phyloP scores from a whole-genome alignment of 208 protist genomes.

The Jaenimonas drosophilae region DNA sequence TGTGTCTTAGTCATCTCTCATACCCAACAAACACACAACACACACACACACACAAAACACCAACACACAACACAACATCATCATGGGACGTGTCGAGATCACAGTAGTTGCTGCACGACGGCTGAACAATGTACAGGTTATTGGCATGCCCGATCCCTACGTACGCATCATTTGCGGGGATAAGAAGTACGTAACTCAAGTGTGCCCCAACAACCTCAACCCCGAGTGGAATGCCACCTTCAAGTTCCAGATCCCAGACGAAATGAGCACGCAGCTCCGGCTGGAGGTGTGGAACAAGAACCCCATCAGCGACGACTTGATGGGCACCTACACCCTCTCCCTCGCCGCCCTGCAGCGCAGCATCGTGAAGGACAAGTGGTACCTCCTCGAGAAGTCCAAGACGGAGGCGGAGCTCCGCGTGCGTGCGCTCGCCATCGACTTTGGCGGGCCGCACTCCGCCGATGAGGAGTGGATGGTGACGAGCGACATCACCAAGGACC shows the following conservation, averaged over 20 bases:
- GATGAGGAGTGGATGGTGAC: constrained; percentile 9
- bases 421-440: constrained; percentile 43
- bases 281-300: constrained; percentile 63
- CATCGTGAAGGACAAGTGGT: constrained; percentile 54
- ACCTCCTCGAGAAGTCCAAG: constrained; percentile 26
- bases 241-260: constrained; percentile 55
- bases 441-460: constrained; percentile 19
- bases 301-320: constrained; percentile 27
- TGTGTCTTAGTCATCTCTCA: constrained; percentile 5
- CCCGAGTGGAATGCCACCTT: constrained; percentile 57
- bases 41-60: no score
- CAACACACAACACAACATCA: neutral
- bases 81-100: constrained; percentile 33
- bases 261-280: constrained; percentile 25
- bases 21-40: no score
- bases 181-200: constrained; percentile 10
- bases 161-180: constrained; percentile 10
- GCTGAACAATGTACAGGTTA: constrained; percentile 11
- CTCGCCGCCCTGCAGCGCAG: constrained; percentile 37
- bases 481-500: constrained; percentile 3
- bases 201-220: constrained; percentile 37
- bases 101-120: constrained; percentile 20
- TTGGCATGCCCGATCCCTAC: constrained; percentile 26
- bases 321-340: constrained; percentile 45
- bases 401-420: constrained; percentile 46